Evolutionary conservation across 805 yeast genomes (phyloP).

Genomic region (Metschnikowia anglica): DNA sequence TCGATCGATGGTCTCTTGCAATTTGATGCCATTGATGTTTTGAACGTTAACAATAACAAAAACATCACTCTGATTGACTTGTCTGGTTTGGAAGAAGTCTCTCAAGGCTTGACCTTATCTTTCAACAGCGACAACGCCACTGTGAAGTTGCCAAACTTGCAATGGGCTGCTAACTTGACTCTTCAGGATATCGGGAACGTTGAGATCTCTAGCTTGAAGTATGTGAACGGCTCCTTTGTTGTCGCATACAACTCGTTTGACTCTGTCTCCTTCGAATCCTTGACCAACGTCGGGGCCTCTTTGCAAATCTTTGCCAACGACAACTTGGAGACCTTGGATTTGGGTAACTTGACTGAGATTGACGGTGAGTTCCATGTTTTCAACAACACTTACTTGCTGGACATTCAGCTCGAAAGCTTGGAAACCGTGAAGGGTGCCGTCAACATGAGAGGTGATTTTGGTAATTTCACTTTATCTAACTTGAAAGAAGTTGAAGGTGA

Average conservation of each 20-base stretch:
- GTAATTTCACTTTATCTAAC: slow-evolving; percentile 38
- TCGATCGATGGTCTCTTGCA: slow-evolving; percentile 33
- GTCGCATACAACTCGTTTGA: slow-evolving; percentile 43
- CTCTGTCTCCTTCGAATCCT: slow-evolving; percentile 28
- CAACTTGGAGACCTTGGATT: slow-evolving; percentile 33
- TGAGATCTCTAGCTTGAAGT: slow-evolving; percentile 32
- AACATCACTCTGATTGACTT: slow-evolving; percentile 38
- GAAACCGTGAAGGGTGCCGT: slow-evolving; percentile 42
- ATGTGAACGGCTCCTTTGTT: slow-evolving; percentile 41
- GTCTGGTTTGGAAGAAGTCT: slow-evolving; percentile 31
- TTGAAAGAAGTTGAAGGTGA: slow-evolving; percentile 44
- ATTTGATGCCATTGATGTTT: slow-evolving; percentile 31
- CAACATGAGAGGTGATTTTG: slow-evolving; percentile 36
- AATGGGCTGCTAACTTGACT: slow-evolving; percentile 45
- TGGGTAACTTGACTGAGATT: slow-evolving; percentile 32
- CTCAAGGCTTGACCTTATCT: slow-evolving; percentile 37
- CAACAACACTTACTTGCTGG: slow-evolving; percentile 41
- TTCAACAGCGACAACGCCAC: slow-evolving; percentile 38
- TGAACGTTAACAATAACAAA: slow-evolving; percentile 45
- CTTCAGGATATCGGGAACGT: slow-evolving; percentile 40
- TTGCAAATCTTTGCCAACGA: slow-evolving; percentile 44
- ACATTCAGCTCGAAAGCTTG: slow-evolving; percentile 31
- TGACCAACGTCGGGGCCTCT: slow-evolving; percentile 39
- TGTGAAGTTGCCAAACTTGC: slow-evolving; percentile 33
- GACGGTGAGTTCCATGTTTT: slow-evolving; percentile 43